These are phyloP conservation scores for Ustilago curta DNA, from an alignment of 1,284 basidiomycete genomes.

Conservation along the genomic window DNA sequence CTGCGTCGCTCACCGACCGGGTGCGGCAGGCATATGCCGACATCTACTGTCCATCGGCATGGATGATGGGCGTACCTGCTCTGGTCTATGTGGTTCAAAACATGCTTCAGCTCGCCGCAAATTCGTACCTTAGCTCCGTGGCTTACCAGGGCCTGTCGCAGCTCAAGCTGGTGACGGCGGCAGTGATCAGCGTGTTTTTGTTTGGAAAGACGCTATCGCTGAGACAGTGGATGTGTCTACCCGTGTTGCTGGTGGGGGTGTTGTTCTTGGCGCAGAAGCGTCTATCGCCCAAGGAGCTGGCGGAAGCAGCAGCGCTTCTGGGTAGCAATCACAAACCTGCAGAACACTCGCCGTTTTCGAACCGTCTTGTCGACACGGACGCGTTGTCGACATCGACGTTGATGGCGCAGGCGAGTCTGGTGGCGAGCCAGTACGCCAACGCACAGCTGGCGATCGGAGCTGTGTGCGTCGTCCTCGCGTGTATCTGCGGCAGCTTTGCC, in stretches of 20 bases:
- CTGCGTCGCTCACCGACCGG: neutral
- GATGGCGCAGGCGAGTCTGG: constrained; percentile 8
- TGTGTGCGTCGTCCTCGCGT: constrained; percentile 24
- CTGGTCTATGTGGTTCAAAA: constrained; percentile 43
- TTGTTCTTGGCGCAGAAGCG: constrained; percentile 22
- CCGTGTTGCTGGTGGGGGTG: constrained; percentile 27
- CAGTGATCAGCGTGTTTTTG: constrained; percentile 32
- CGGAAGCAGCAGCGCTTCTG: constrained; percentile 12
- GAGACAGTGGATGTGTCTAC: constrained; percentile 37
- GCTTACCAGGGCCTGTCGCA: constrained; percentile 43
- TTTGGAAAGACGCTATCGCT: constrained; percentile 26
- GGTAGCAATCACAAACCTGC: neutral
- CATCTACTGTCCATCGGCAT: constrained; percentile 32
- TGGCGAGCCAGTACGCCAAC: constrained; percentile 13
- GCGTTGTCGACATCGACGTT: neutral
- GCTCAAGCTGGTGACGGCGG: constrained; percentile 46
- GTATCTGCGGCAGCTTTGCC: constrained; percentile 42
- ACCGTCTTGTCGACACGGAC: neutral
- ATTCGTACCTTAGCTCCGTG: constrained; percentile 38
- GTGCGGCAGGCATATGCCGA: constrained; percentile 10
- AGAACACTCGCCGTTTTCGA: constrained; percentile 23
- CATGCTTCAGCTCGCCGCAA: constrained; percentile 42
- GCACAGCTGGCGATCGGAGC: constrained; percentile 16
- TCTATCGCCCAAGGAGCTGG: neutral
- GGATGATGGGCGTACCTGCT: constrained; percentile 43